phyloP scores from a whole-genome alignment of 805 yeast genomes.

The Metschnikowia drakensbergensis region DNA sequence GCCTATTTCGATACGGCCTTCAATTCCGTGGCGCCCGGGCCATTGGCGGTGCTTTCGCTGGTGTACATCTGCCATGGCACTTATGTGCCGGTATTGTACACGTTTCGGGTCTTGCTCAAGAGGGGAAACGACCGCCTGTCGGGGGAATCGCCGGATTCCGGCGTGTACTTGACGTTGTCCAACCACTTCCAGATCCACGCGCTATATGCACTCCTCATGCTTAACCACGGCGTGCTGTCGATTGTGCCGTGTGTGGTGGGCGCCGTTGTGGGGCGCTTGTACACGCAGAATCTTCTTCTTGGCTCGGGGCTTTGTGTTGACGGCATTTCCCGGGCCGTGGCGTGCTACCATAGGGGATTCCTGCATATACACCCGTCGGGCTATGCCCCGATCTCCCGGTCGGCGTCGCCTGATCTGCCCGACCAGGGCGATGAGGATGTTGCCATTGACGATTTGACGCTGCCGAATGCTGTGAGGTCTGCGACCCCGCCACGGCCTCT shows the following conservation, averaged over 20 bases:
- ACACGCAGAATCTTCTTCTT: slow-evolving; percentile 42
- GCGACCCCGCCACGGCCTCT: slow-evolving; percentile 62
- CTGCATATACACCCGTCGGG: neutral
- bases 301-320: slow-evolving; percentile 27
- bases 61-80: slow-evolving; percentile 37
- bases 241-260: slow-evolving; percentile 38
- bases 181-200: slow-evolving; percentile 41
- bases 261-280: slow-evolving; percentile 41
- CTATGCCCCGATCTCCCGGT: neutral
- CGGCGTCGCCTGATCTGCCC: slow-evolving; percentile 6
- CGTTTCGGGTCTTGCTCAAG: slow-evolving; percentile 29
- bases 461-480: slow-evolving; percentile 27
- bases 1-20: slow-evolving; percentile 26
- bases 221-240: slow-evolving; percentile 44
- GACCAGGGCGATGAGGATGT: slow-evolving; percentile 21
- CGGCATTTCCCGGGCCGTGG: neutral
- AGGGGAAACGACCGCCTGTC: neutral
- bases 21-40: slow-evolving; percentile 38
- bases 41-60: slow-evolving; percentile 38
- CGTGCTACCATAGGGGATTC: neutral
- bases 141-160: neutral
- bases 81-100: slow-evolving; percentile 33
- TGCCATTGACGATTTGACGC: slow-evolving; percentile 19
- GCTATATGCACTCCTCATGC: slow-evolving; percentile 31
- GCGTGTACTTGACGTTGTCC: slow-evolving; percentile 21